These are phyloP conservation scores for Retiboletus flavoniger DNA, from an alignment of 1,284 basidiomycete genomes.

Conservation along the genomic window DNA sequence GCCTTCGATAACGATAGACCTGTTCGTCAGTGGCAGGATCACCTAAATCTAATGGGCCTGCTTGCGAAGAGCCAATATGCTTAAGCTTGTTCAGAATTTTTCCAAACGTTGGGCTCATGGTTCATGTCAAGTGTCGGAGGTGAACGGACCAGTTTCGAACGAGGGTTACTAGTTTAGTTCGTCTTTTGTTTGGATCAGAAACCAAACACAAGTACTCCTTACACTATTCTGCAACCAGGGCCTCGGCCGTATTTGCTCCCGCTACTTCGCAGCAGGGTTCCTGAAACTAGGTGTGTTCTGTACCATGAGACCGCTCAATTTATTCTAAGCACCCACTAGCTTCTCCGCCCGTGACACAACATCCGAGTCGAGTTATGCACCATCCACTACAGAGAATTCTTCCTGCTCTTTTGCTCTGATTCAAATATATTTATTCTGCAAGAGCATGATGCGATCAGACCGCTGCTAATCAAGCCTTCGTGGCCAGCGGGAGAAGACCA, in stretches of 20 bases:
- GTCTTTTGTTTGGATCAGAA: slow-evolving; percentile 11
- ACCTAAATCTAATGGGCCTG: slow-evolving; percentile 8
- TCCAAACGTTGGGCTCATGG: slow-evolving; percentile 16
- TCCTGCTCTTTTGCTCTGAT: background rate
- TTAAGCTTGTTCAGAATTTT: slow-evolving; percentile 20
- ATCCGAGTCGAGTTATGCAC: background rate
- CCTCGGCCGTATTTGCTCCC: background rate
- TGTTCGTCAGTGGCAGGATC: slow-evolving; percentile 23
- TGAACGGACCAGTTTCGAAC: background rate
- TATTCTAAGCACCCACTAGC: background rate
- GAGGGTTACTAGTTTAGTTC: background rate
- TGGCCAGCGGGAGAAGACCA: background rate
- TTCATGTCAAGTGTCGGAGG: background rate
- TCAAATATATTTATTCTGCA: background rate
- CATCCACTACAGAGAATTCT: no score
- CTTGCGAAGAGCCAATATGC: slow-evolving; percentile 3
- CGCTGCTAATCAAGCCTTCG: background rate
- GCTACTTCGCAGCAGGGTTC: background rate
- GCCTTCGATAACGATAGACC: slow-evolving; percentile 68
- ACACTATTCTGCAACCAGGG: no score
- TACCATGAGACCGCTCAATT: background rate
- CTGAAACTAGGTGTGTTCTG: background rate
- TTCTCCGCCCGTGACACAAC: background rate
- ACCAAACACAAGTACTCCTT: background rate
- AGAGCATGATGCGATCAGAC: slow-evolving; percentile 10